Conservation (phyloP, 768 basidiomycete species). For the Lentinus brumalis region DNA sequence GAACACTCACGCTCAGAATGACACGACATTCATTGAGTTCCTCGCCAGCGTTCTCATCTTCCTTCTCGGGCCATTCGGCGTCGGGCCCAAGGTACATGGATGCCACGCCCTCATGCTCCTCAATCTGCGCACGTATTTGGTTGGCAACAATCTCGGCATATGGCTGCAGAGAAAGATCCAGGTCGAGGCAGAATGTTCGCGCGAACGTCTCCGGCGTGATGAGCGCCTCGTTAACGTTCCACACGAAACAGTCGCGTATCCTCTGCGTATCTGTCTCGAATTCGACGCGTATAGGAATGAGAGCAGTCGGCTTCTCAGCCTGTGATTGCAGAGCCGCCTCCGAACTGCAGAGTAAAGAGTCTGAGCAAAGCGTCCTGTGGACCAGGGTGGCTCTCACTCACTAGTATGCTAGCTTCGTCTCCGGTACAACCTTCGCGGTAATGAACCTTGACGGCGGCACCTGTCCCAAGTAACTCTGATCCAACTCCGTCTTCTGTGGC, state of each 20-base stretch:
- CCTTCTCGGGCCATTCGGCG: constrained; percentile 49
- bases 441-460: constrained; percentile 83
- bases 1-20: constrained; percentile 65
- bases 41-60: constrained; percentile 49
- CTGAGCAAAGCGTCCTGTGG: neutral
- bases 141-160: constrained; percentile 82
- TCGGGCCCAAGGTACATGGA: constrained; percentile 74
- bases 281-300: constrained; percentile 94
- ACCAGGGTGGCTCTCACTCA: constrained; percentile 44
- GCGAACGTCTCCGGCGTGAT: constrained; percentile 89
- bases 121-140: constrained; percentile 88
- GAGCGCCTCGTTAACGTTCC: constrained; percentile 90
- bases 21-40: constrained; percentile 80
- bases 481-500: constrained; percentile 56
- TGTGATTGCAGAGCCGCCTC: constrained; percentile 65
- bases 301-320: constrained; percentile 52
- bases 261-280: constrained; percentile 91
- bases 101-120: constrained; percentile 84
- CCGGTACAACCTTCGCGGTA: constrained; percentile 53
- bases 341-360: constrained; percentile 42
- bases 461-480: constrained; percentile 89
- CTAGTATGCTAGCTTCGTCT: constrained; percentile 74
- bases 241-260: constrained; percentile 93
- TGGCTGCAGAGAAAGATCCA: constrained; percentile 67
- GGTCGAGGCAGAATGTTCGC: constrained; percentile 81